Evolutionary conservation across 176 grass and related monocot species (phyloP), one percentile per base, ranked within the genome.

Genomic region (Otatea glauca): DNA sequence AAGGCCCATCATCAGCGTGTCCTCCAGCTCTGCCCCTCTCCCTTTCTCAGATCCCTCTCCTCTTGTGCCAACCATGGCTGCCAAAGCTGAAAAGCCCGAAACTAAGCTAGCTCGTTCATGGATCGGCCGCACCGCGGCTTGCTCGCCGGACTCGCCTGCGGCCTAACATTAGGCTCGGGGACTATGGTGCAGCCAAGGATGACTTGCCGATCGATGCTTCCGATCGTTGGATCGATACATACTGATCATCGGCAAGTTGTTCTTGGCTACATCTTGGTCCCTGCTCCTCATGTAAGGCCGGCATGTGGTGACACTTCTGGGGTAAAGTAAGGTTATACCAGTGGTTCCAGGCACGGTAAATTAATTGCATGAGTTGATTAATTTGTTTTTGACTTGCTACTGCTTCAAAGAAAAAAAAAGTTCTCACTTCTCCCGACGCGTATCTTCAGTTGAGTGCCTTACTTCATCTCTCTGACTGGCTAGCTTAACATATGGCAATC

Each of bases 121-220:
- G 72, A 60, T 25, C 58, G n/a, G 9, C n/a, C n/a, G 58, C n/a
- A 24, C n/a, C 1, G n/a, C 58, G 9, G 9, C 58, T 60, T 9
- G 58, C n/a, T 60, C n/a, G n/a, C n/a, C 9, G 58, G n/a, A 32
- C 87, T 93, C 87, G 86, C 81, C 79, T 14, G 56, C 71, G 51
- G 94, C 89, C 89, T 89, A 44, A 75, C 94, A 94, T 94, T 86
- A 78, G 94, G 85, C 45, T 84, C 62, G 61, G 87, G 92, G 61
- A 79, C 82, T 84, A 92, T 90, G 89, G 39, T 90, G 92, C 94
- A 97, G 94, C 94, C 94, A 97, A 97, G 94, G 94, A 97, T 97
- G 94, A 97, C 94, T 97, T 97, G 94, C 94, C 94, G 94, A 78
- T 13, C 1, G 34, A 60, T 3, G 56, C 18, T 12, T 12, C 44